A percentile compares a stretch with the other conserved stretches of the same genome.
These are phyloP conservation scores for Sporothrix schenckii DNA, from an alignment of 2,329 filamentous ascomycete species.

Conservation along the genomic window DNA sequence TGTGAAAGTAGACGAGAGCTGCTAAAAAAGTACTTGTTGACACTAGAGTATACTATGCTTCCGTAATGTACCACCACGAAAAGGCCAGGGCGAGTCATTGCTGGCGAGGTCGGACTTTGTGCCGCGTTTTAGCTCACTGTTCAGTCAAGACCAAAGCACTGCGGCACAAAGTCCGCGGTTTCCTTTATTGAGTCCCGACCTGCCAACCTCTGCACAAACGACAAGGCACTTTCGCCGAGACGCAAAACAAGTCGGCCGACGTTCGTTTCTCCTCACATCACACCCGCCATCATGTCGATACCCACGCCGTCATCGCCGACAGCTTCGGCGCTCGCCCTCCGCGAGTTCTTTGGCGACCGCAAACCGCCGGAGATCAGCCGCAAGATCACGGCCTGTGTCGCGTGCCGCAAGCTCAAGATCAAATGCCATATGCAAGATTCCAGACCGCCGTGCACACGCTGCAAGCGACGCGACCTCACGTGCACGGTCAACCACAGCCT, in stretches of 20 bases:
- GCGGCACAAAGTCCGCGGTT: conserved; percentile 16
- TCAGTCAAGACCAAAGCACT: not conserved
- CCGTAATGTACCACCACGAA: no score
- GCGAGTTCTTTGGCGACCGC: conserved; percentile 16
- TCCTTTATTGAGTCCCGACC: not conserved
- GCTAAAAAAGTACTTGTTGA: no score
- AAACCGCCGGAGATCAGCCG: conserved; percentile 19
- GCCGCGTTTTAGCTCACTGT: not conserved
- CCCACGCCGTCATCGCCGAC: conserved; percentile 19
- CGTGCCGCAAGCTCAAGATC: conserved; percentile 19
- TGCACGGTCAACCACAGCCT: conserved; percentile 26
- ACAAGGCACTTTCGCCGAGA: not conserved
- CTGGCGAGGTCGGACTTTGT: not conserved
- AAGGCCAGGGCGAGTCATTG: no score
- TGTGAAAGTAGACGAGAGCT: no score
- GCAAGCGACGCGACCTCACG: conserved; percentile 8
- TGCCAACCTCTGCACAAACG: not conserved
- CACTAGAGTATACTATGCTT: no score
- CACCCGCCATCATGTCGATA: not conserved
- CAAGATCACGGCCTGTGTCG: conserved; percentile 18
- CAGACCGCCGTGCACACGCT: conserved; percentile 3
- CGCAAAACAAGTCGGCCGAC: no score
- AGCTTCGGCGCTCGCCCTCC: not conserved
- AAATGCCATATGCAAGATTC: conserved; percentile 18
- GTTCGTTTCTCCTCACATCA: no score